phyloP scores from a whole-genome alignment of 2,329 filamentous ascomycete species.

The Colletotrichum falcatum region DNA sequence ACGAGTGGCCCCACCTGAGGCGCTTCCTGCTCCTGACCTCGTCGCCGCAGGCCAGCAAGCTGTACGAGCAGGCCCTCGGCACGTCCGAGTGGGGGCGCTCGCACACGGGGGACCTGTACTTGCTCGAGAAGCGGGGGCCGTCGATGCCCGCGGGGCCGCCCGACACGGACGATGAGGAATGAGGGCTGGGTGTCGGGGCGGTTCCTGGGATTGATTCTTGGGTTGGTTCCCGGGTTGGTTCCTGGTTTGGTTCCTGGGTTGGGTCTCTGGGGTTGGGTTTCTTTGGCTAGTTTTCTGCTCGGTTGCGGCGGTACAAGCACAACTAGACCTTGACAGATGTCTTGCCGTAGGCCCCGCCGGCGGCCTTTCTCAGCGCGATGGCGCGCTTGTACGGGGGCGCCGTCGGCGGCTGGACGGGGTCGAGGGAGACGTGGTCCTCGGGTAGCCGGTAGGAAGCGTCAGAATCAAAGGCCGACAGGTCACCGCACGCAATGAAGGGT shows the following conservation, averaged over 20 bases:
- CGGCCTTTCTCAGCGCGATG: constrained; percentile 82
- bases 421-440: constrained; percentile 85
- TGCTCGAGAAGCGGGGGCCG: constrained; percentile 57
- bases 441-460: constrained; percentile 94
- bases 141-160: constrained; percentile 24
- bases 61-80: constrained; percentile 63
- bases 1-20: constrained; percentile 69
- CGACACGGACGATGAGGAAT: constrained; percentile 13
- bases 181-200: not conserved
- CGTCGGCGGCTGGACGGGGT: constrained; percentile 94
- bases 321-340: constrained; percentile 58
- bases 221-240: not conserved
- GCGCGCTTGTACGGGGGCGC: constrained; percentile 95
- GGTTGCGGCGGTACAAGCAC: not conserved
- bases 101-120: constrained; percentile 53
- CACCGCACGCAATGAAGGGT: constrained; percentile 96
- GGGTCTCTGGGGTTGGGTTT: not conserved
- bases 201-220: not conserved
- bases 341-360: constrained; percentile 83
- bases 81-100: constrained; percentile 58
- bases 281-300: no score
- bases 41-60: constrained; percentile 47
- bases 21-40: constrained; percentile 67
- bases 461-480: constrained; percentile 93
- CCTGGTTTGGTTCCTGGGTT: not conserved